Evolutionary conservation across 2,329 filamentous ascomycete species (phyloP).

Genomic region (Alternaria dauci): DNA sequence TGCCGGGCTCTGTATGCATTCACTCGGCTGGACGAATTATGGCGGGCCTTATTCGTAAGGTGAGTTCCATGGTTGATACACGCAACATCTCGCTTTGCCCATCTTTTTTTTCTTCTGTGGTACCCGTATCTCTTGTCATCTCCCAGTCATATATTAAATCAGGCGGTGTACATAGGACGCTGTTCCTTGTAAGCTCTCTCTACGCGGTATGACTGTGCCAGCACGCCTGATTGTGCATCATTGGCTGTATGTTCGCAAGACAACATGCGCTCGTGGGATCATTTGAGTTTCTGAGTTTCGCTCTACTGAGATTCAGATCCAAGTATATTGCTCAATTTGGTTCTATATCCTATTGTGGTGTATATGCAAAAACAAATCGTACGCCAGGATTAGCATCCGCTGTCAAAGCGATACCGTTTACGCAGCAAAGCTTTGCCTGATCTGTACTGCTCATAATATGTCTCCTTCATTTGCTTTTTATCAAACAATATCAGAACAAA

Average conservation of each 20-base stretch:
- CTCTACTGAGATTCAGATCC: not conserved
- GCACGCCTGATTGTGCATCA: not conserved
- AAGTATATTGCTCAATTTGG: not conserved
- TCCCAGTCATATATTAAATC: constrained; percentile 5
- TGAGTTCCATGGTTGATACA: constrained; percentile 62
- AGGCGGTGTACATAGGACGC: constrained; percentile 2
- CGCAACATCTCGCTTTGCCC: constrained; percentile 4
- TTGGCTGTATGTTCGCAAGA: not conserved
- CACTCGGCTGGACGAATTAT: constrained; percentile 82
- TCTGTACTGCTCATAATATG: not conserved
- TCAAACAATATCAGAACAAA: not conserved
- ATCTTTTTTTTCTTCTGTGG: constrained; percentile 2
- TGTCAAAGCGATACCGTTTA: not conserved
- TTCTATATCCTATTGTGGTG: not conserved
- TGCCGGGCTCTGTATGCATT: constrained; percentile 90
- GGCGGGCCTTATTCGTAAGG: constrained; percentile 85
- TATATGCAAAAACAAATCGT: not conserved
- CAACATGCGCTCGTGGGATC: not conserved
- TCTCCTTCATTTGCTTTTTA: not conserved
- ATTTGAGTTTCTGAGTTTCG: not conserved
- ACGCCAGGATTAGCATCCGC: not conserved
- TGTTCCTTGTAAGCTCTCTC: constrained; percentile 5
- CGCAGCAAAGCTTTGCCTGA: not conserved
- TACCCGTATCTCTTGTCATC: not conserved
- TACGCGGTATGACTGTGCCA: constrained; percentile 13